These are phyloP conservation scores for Solanum chiquidenum DNA, from an alignment of 257 asterid genomes.

Conservation along the genomic window DNA sequence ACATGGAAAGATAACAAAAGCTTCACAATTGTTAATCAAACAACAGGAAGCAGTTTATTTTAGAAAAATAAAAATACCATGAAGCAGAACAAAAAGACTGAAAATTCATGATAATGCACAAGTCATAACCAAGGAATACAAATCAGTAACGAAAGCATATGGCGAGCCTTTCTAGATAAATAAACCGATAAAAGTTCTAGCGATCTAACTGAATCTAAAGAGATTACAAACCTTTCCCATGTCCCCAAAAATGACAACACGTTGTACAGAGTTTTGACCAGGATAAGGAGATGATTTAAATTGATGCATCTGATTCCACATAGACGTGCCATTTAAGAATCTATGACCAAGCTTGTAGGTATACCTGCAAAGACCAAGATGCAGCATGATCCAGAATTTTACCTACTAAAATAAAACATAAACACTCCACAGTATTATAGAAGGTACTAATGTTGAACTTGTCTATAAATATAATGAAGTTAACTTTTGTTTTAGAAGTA, in stretches of 20 bases:
- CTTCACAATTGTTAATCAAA: not conserved
- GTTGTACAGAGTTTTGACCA: constrained; percentile 80
- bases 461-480: not conserved
- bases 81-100: not conserved
- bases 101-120: not conserved
- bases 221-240: constrained; percentile 76
- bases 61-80: not conserved
- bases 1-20: not conserved
- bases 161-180: not conserved
- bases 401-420: not conserved
- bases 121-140: not conserved
- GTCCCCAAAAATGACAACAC: constrained; percentile 80
- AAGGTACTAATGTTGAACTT: not conserved
- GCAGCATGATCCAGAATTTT: not conserved
- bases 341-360: constrained; percentile 82
- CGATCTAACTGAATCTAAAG: not conserved
- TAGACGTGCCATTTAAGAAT: constrained; percentile 43
- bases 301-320: constrained; percentile 54
- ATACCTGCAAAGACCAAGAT: constrained; percentile 38
- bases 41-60: not conserved
- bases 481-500: not conserved
- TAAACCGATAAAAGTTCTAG: not conserved
- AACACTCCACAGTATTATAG: not conserved
- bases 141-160: not conserved
- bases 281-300: constrained; percentile 94